Base-by-base conservation (phyloP, 352 stramenopile genomes). In the Pythium plurisporium region DNA sequence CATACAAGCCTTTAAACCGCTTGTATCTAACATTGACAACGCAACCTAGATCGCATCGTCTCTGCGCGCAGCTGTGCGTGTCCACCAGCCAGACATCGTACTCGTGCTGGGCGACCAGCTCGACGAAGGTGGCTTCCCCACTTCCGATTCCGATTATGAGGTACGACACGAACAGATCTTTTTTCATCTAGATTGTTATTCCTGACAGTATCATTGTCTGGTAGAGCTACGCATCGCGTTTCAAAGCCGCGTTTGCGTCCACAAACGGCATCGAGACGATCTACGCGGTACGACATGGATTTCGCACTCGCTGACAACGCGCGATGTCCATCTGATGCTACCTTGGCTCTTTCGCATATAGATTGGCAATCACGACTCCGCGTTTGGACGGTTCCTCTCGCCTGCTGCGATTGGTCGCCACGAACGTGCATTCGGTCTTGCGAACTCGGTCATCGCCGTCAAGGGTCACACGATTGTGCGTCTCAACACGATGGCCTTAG, bases 401-500 rank as follows among this genome's bases (percentile, higher is more conserved):
- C 29, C 69, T 4, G 20, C 66, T 26, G 68, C 77, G 27, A 50
- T 91, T 8, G 50, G 69, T 29, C 75, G 82, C 17, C 87, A 74
- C 34, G 75, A 93, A 43, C 42, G 72, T 11, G 73, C 74, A 1
- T 93, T 93, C 30, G 80, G 80, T 0, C 47, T 67, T 4, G 68
- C 74, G 3, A 93, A 93, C 52, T 69, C 57, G 43, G 59, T 79
- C 31, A 63, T 78, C 3, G 70, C 73, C 33, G 60, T 88, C 17
- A 62, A 59, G 15, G 69, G 65, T 22, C 76, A 93, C 64, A 62
- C 65, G 9, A 82, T 91, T 60, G 64, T 93, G 8, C 69, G 69
- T 17, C 62, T 93, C 47, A 90, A 91, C 54, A 88, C 83, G 7
- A 93, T 93, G 81, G 83, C 81, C 19, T 64, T 91, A 14, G 83